These are phyloP conservation scores for Pleoardoris graminearum DNA, from an alignment of 2,329 filamentous ascomycete genomes.

Conservation along the genomic window DNA sequence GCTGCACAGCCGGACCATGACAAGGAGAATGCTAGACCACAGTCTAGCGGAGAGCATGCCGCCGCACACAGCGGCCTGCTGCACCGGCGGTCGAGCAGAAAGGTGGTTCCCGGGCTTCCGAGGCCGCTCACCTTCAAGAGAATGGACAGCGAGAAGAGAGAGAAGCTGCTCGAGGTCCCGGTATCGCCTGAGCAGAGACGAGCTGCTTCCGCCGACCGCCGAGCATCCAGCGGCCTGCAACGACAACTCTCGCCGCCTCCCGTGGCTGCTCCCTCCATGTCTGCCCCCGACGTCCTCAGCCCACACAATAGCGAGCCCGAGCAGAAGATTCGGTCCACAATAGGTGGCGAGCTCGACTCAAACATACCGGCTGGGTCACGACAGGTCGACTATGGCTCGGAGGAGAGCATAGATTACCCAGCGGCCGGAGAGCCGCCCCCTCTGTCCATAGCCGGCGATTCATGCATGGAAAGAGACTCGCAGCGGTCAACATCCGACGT, in stretches of 20 bases:
- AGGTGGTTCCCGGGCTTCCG: constrained; percentile 77
- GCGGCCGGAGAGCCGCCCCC: constrained; percentile 28
- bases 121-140: constrained; percentile 78
- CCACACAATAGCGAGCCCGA: constrained; percentile 31
- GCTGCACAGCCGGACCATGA: constrained; percentile 14
- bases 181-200: constrained; percentile 69
- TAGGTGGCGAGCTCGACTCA: constrained; percentile 36
- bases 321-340: constrained; percentile 30
- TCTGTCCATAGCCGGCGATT: constrained; percentile 31
- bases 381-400: constrained; percentile 38
- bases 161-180: constrained; percentile 69
- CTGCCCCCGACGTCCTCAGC: constrained; percentile 45
- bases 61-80: constrained; percentile 23
- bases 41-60: constrained; percentile 36
- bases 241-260: constrained; percentile 50
- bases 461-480: constrained; percentile 36
- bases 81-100: constrained; percentile 47
- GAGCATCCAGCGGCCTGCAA: constrained; percentile 63
- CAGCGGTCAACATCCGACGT: constrained; percentile 40
- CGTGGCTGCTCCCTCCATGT: constrained; percentile 43
- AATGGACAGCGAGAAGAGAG: constrained; percentile 78
- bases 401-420: constrained; percentile 30
- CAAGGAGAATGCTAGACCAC: constrained; percentile 41
- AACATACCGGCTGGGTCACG: constrained; percentile 41
- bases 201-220: constrained; percentile 69